These are phyloP conservation scores for Fraxinus xanthoxyloides DNA, from an alignment of 305 asterid species.

Conservation along the genomic window DNA sequence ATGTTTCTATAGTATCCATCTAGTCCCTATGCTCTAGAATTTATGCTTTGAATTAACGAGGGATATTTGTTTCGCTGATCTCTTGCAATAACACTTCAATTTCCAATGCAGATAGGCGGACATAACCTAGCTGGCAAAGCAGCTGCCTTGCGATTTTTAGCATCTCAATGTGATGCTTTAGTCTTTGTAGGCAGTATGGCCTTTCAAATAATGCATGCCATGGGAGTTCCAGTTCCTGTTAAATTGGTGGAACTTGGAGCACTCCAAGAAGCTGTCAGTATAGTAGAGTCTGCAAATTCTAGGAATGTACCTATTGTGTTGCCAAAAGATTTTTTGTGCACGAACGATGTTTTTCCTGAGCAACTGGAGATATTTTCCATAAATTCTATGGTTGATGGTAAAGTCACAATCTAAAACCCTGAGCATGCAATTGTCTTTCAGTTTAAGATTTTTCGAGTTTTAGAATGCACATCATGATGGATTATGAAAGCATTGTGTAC, in stretches of 20 bases:
- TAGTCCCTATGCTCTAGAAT: constrained; percentile 22
- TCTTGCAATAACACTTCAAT: constrained; percentile 18
- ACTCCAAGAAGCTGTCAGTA: constrained; percentile 44
- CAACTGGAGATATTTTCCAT: constrained; percentile 46
- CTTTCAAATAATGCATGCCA: constrained; percentile 77
- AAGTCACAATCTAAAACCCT: constrained; percentile 23
- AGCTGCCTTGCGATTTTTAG: constrained; percentile 55
- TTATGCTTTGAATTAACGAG: background rate
- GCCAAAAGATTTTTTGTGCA: constrained; percentile 82
- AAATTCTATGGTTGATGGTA: constrained; percentile 57
- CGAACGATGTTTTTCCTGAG: constrained; percentile 30
- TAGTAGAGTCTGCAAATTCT: constrained; percentile 59
- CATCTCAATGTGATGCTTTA: constrained; percentile 72
- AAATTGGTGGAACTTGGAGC: constrained; percentile 55
- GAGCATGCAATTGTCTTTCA: constrained; percentile 1
- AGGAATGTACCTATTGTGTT: constrained; percentile 55
- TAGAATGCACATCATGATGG: background rate
- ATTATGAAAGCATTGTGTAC: background rate
- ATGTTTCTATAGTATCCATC: constrained; percentile 65
- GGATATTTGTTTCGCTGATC: constrained; percentile 11
- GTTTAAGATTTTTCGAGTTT: background rate
- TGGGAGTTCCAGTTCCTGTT: constrained; percentile 60
- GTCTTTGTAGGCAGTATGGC: constrained; percentile 79
- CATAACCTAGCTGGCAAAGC: constrained; percentile 66
- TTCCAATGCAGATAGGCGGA: constrained; percentile 71